Conservation (phyloP, 2,329 filamentous ascomycete species). For the Escovopsis sp. region DNA sequence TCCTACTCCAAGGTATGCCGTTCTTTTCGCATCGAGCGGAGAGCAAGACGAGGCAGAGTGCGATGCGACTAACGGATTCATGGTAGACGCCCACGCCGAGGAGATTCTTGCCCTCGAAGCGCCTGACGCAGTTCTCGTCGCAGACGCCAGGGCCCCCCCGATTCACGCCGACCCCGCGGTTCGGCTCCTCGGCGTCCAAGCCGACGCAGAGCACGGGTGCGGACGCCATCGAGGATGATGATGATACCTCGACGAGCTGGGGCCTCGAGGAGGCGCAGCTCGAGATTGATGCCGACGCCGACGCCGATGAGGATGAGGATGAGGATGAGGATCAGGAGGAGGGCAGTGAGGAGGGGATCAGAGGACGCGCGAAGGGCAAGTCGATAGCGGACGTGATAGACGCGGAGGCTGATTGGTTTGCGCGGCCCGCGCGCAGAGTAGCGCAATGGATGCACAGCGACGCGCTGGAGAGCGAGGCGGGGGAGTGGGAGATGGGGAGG, state of each 20-base stretch:
- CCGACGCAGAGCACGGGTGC: slow-evolving; percentile 15
- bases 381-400: no score
- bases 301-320: slow-evolving; percentile 7
- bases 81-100: slow-evolving; percentile 24
- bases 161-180: slow-evolving; percentile 26
- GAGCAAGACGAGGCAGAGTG: neutral
- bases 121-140: slow-evolving; percentile 18
- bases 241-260: slow-evolving; percentile 7
- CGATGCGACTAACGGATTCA: neutral
- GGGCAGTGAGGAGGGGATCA: no score
- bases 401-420: no score
- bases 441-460: no score
- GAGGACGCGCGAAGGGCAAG: no score
- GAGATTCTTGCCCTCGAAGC: slow-evolving; percentile 23
- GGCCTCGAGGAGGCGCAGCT: no score
- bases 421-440: neutral
- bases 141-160: slow-evolving; percentile 17
- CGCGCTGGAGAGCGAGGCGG: no score
- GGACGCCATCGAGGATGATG: slow-evolving; percentile 20
- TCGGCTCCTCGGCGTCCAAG: slow-evolving; percentile 18
- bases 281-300: slow-evolving; percentile 4
- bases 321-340: neutral
- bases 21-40: neutral
- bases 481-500: slow-evolving; percentile 3
- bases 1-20: slow-evolving; percentile 5